These are phyloP conservation scores for Nicotiana rustica DNA, from an alignment of 305 asterid genomes.

Conservation along the genomic window DNA sequence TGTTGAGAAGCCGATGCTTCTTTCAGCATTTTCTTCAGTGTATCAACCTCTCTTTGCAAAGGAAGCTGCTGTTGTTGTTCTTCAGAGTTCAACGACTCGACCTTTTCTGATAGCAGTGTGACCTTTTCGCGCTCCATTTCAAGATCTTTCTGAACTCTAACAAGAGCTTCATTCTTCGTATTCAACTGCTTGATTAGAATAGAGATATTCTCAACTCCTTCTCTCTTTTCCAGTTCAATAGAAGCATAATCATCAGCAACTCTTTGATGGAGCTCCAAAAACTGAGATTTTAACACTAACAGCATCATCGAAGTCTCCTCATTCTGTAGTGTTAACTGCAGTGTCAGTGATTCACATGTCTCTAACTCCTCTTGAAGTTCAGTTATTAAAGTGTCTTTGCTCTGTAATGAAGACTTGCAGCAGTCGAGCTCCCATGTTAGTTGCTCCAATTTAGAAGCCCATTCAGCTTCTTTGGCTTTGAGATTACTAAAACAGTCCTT, in stretches of 20 bases:
- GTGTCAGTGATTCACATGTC: conserved; percentile 50
- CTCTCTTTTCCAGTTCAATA: conserved; percentile 43
- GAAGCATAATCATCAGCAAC: conserved; percentile 42
- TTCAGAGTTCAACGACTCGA: conserved; percentile 44
- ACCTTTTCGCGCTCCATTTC: conserved; percentile 69
- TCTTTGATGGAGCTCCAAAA: conserved; percentile 54
- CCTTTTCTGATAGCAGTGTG: conserved; percentile 49
- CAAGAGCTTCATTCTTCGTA: conserved; percentile 52
- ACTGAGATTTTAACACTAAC: conserved; percentile 61
- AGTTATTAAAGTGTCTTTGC: conserved; percentile 46
- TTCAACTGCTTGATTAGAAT: conserved; percentile 56
- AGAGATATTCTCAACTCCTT: conserved; percentile 40
- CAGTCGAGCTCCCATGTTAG: conserved; percentile 41
- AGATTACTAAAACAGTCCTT: conserved; percentile 46
- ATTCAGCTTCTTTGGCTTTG: conserved; percentile 47
- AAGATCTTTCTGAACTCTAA: conserved; percentile 57
- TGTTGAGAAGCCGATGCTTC: conserved; percentile 48
- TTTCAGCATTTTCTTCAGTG: conserved; percentile 53
- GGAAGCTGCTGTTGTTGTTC: conserved; percentile 59
- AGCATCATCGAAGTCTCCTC: conserved; percentile 57
- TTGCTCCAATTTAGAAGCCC: conserved; percentile 42
- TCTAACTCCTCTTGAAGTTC: conserved; percentile 63
- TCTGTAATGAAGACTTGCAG: conserved; percentile 39
- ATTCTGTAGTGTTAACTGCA: conserved; percentile 47
- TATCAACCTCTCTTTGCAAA: conserved; percentile 56